Evolutionary conservation across 2,329 filamentous ascomycete genomes (phyloP), one percentile per base, ranked within the genome.

Genomic region (Rhynchosporium graminicola): DNA sequence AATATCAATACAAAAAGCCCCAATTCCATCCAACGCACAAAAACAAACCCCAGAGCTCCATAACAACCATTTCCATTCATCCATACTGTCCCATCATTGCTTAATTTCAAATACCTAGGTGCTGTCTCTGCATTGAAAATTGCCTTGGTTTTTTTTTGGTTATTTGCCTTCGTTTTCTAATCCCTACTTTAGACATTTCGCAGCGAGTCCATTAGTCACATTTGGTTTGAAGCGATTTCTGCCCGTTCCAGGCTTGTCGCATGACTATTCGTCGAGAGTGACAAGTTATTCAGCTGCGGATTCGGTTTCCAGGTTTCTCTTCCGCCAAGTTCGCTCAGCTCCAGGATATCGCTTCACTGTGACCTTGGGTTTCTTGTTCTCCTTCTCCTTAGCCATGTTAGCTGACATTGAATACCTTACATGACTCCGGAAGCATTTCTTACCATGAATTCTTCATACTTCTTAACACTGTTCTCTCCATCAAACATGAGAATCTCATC

Each of bases 401-500:
- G 55, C 43, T 36, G 7, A 20, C n/a, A 40, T 28, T 29, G 28
- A 40, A 6, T 20, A 10, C 8, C 20, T n/a, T 4, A 43, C 3
- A n/a, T 15, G 20, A n/a, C 12, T 8, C 20, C 20, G 13, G 51
- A 47, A 47, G 45, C 15, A 47, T n/a, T 9, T 26, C 55, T n/a
- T 48, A 57, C 55, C 43, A 57, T 48, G 15, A 48, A 57, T 5
- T 57, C 12, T 20, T 10, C 4, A n/a, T 36, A 57, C 28, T n/a
- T 36, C 31, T 57, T n/a, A 12, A 46, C 15, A 20, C 55, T 57
- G 28, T 15, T 57, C 29, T 36, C 55, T 4, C 15, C 43, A 10
- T 57, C 55, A 26, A 57, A 57, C 29, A 46, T n/a, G 9, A 57
- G 31, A 6, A 57, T 57, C 31, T 57, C 55, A 26, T 46, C 55